phyloP scores from a whole-genome alignment of 2,329 filamentous ascomycete genomes.

The Aspergillus fumigatiaffinis region DNA sequence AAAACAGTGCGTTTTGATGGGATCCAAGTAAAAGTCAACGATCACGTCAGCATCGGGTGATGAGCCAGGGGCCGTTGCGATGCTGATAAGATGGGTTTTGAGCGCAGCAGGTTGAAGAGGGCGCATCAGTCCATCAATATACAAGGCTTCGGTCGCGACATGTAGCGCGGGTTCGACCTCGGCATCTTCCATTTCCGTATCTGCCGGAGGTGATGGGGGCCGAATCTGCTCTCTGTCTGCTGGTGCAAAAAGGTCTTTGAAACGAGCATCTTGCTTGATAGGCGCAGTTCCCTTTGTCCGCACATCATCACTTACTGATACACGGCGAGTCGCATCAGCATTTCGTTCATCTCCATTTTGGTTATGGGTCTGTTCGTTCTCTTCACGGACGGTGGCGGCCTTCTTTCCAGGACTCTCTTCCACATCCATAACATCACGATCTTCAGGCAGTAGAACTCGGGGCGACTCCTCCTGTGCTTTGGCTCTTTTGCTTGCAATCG shows the following conservation, averaged over 20 bases:
- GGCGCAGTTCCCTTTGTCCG: conserved; percentile 17
- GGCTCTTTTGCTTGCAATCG: conserved; percentile 54
- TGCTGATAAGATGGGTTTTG: conserved; percentile 62
- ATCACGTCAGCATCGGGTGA: conserved; percentile 55
- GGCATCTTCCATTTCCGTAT: conserved; percentile 31
- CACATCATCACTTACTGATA: conserved; percentile 5
- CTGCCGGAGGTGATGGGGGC: conserved; percentile 23
- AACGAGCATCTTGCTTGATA: conserved; percentile 43
- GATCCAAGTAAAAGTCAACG: conserved; percentile 71
- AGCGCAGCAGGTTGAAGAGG: conserved; percentile 69
- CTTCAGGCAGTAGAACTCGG: conserved; percentile 28
- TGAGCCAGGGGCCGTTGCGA: conserved; percentile 60
- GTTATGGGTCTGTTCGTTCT: conserved; percentile 5
- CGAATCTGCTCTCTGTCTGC: conserved; percentile 22
- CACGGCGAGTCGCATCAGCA: conserved; percentile 8
- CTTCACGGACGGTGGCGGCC: conserved; percentile 17
- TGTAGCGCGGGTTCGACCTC: conserved; percentile 60
- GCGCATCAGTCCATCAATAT: conserved; percentile 87
- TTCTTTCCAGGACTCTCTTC: conserved; percentile 9
- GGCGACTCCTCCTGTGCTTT: conserved; percentile 45
- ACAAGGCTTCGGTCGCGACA: conserved; percentile 70
- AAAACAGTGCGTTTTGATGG: conserved; percentile 83
- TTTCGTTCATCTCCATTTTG: conserved; percentile 17
- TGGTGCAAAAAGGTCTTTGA: conserved; percentile 46
- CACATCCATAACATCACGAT: conserved; percentile 13